Conservation (phyloP, 2,329 filamentous ascomycete genomes). For the Clonostachys solani region DNA sequence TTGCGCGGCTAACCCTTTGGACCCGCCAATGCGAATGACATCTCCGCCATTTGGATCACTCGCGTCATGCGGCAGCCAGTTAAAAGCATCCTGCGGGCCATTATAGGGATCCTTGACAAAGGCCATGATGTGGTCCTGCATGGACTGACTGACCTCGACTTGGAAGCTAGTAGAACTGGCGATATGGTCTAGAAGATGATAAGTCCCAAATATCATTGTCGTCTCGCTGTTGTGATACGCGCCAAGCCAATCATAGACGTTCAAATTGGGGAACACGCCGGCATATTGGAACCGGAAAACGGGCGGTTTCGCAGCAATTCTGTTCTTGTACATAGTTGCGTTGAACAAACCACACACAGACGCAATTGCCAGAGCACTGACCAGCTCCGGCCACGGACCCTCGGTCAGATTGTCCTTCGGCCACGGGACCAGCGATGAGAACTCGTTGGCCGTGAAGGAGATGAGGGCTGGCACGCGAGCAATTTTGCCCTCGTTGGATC, state of each 20-base stretch:
- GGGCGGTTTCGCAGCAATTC: conserved; percentile 13
- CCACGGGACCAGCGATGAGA: conserved; percentile 16
- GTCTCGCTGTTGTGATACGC: conserved; percentile 33
- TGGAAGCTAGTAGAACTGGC: conserved; percentile 15
- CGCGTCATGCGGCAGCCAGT: conserved; percentile 8
- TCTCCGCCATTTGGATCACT: conserved; percentile 11
- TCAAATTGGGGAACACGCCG: conserved; percentile 34
- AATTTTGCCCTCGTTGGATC: conserved; percentile 13
- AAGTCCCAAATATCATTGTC: conserved; percentile 31
- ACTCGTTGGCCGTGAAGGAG: conserved; percentile 24
- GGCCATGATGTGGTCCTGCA: conserved; percentile 17
- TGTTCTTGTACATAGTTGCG: conserved; percentile 17
- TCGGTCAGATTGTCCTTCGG: conserved; percentile 15
- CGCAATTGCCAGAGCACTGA: conserved; percentile 5
- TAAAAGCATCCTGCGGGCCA: conserved; percentile 10
- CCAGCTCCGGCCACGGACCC: conserved; percentile 13
- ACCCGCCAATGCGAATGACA: conserved; percentile 7
- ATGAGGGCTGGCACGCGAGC: conserved; percentile 20
- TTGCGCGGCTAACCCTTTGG: conserved; percentile 9
- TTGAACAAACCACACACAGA: conserved; percentile 20
- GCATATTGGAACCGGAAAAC: conserved; percentile 33
- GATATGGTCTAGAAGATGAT: conserved; percentile 14
- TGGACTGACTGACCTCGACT: conserved; percentile 12
- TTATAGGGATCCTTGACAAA: conserved; percentile 17
- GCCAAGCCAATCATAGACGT: conserved; percentile 29